A percentile compares a stretch with the other conserved stretches of the same genome.
These are phyloP conservation scores for Macadamia integrifolia DNA, from an alignment of 164 flowering plant species.

Conservation along the genomic window DNA sequence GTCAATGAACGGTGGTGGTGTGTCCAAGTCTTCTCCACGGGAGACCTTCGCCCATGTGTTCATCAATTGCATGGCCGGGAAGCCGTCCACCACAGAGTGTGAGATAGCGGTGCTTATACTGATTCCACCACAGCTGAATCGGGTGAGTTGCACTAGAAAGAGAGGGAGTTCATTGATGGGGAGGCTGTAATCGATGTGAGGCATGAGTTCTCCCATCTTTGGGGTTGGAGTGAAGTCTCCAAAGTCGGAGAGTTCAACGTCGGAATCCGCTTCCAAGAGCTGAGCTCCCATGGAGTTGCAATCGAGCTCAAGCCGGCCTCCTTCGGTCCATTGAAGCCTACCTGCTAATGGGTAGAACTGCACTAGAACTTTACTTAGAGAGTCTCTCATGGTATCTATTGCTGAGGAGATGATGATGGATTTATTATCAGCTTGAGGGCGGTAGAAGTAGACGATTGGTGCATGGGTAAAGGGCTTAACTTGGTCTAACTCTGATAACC, in stretches of 20 bases:
- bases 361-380: slow-evolving; percentile 16
- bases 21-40: slow-evolving; percentile 30
- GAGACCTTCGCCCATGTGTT: slow-evolving; percentile 45
- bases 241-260: slow-evolving; percentile 19
- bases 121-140: slow-evolving; percentile 42
- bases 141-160: slow-evolving; percentile 39
- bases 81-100: slow-evolving; percentile 44
- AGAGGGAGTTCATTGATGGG: slow-evolving; percentile 32
- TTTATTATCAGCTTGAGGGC: neutral
- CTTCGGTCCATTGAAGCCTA: slow-evolving; percentile 23
- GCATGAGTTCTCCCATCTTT: slow-evolving; percentile 22
- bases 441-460: slow-evolving; percentile 21
- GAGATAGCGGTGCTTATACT: slow-evolving; percentile 24
- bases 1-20: too few relatives aligned
- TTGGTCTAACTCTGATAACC: slow-evolving; percentile 16
- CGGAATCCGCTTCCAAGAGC: slow-evolving; percentile 34
- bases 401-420: neutral
- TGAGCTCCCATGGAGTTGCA: slow-evolving; percentile 42
- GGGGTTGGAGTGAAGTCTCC: slow-evolving; percentile 26
- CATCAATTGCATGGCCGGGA: slow-evolving; percentile 34
- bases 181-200: slow-evolving; percentile 8
- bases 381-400: slow-evolving; percentile 17
- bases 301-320: slow-evolving; percentile 35
- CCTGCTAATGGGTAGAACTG: slow-evolving; percentile 26
- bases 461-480: neutral